Percentiles rank a stretch among this genome's conserved stretches.
These are phyloP conservation scores for Coniferiporia weirii DNA, from an alignment of 1,284 basidiomycete genomes.

Conservation along the genomic window DNA sequence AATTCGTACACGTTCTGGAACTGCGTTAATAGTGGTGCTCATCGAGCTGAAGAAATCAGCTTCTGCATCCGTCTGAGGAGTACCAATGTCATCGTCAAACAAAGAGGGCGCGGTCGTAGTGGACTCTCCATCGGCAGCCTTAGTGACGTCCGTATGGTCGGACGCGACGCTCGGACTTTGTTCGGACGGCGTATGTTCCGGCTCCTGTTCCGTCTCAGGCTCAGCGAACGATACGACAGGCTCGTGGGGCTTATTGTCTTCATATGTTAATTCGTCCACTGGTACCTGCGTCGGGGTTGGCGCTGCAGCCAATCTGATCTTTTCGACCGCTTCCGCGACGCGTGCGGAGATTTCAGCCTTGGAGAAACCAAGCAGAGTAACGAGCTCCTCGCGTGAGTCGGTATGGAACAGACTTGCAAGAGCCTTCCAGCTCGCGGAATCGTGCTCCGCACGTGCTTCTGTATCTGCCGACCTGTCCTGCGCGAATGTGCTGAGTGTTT, in stretches of 20 bases:
- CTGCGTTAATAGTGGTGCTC: conserved; percentile 46
- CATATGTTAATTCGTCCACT: conserved; percentile 20
- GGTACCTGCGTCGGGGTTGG: conserved; percentile 23
- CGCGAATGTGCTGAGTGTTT: conserved; percentile 61
- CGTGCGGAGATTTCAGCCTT: conserved; percentile 80
- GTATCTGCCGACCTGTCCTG: conserved; percentile 46
- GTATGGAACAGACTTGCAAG: conserved; percentile 86
- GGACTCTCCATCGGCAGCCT: conserved; percentile 65
- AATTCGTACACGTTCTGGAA: conserved; percentile 55
- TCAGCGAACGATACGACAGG: conserved; percentile 78
- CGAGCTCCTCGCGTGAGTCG: conserved; percentile 85
- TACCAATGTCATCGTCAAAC: conserved; percentile 80
- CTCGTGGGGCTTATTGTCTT: conserved; percentile 48
- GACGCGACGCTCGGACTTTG: conserved; percentile 59
- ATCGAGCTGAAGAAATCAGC: conserved; percentile 90
- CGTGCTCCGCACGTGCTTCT: conserved; percentile 31
- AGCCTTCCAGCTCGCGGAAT: conserved; percentile 80
- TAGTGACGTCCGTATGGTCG: conserved; percentile 56
- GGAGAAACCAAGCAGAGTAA: conserved; percentile 89
- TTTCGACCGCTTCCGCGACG: conserved; percentile 79
- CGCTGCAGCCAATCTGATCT: conserved; percentile 47
- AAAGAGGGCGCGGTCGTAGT: conserved; percentile 75
- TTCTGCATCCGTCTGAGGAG: conserved; percentile 57
- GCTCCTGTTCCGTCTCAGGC: conserved; percentile 46
- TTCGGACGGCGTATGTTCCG: conserved; percentile 68